phyloP scores from a whole-genome alignment of 495 filamentous ascomycete genomes.

The Cryomyces antarcticus region DNA sequence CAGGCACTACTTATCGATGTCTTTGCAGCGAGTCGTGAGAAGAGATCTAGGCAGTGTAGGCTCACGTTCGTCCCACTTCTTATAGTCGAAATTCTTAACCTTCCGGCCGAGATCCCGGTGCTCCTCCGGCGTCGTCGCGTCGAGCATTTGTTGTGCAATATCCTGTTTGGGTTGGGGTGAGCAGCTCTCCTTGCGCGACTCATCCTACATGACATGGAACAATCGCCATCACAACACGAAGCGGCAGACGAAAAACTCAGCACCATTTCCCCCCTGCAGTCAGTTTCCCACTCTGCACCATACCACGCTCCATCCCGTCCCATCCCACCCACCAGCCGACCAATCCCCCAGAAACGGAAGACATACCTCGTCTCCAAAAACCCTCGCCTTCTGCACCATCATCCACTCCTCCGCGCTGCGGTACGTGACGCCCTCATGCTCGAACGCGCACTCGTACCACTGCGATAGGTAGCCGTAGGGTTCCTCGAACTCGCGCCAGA shows the following conservation, averaged over 20 bases:
- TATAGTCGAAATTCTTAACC: conserved; percentile 31
- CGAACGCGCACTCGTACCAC: conserved; percentile 16
- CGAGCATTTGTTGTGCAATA: conserved; percentile 15
- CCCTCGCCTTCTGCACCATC: conserved; percentile 20
- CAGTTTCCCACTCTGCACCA: no score
- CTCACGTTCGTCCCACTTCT: conserved; percentile 27
- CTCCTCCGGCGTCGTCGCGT: conserved; percentile 13
- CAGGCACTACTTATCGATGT: no score
- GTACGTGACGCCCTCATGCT: conserved; percentile 14
- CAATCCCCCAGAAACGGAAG: background rate
- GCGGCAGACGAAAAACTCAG: background rate
- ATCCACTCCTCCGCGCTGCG: conserved; percentile 22
- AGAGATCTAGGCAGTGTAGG: background rate
- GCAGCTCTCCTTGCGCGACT: background rate
- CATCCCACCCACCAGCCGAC: no score
- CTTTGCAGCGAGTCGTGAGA: background rate
- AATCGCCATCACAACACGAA: background rate
- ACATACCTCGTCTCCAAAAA: conserved; percentile 18
- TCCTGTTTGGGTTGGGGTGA: conserved; percentile 2
- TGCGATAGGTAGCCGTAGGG: conserved; percentile 17
- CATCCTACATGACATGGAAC: background rate
- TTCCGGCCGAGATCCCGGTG: conserved; percentile 36
- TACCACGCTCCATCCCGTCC: no score
- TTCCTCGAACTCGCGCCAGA: conserved; percentile 16
- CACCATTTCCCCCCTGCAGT: no score